phyloP scores from a whole-genome alignment of 257 asterid genomes.

The Solanum neorickii region DNA sequence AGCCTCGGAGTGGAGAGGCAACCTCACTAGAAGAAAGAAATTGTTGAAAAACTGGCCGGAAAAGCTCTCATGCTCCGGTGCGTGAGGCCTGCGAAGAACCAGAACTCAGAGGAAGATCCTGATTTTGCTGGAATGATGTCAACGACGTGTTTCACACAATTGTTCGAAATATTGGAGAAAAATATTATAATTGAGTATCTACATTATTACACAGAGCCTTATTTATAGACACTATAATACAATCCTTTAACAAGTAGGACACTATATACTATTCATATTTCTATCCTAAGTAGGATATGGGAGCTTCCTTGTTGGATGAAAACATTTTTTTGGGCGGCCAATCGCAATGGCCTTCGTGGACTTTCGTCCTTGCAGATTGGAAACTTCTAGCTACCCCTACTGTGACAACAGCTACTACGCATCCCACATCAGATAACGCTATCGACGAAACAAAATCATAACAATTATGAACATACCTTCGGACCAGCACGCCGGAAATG shows the following conservation, averaged over 20 bases:
- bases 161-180: background rate
- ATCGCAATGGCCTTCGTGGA: no score
- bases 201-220: background rate
- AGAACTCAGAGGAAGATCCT: background rate
- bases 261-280: background rate
- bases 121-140: background rate
- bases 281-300: background rate
- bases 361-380: no score
- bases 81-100: background rate
- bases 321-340: no score
- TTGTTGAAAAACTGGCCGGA: background rate
- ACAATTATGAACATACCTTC: conserved; percentile 31
- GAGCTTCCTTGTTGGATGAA: no score
- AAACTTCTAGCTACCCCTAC: no score
- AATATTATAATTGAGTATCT: background rate
- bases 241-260: background rate
- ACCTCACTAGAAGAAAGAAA: background rate
- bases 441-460: no score
- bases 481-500: conserved; percentile 98
- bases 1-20: background rate
- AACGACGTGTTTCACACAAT: background rate
- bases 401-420: no score
- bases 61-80: background rate
- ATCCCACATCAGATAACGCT: no score
- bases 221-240: background rate